Percentiles rank a stretch among this genome's conserved stretches.
Evolutionary conservation across 2,329 filamentous ascomycete genomes (phyloP).

Genomic region (Clonostachys rhizophaga): DNA sequence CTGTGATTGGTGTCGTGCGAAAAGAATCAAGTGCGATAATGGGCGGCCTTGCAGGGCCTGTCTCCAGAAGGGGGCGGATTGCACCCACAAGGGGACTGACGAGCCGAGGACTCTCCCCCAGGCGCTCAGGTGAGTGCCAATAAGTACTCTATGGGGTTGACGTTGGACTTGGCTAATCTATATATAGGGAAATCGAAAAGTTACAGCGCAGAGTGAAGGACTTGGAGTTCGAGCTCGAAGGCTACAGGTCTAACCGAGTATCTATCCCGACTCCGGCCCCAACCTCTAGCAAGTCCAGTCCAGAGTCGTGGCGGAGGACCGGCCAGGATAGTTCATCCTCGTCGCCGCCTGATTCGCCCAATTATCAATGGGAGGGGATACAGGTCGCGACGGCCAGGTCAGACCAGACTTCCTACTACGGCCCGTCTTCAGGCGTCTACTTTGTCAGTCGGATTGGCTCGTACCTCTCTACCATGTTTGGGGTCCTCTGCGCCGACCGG

Average conservation of each 20-base stretch:
- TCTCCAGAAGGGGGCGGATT: constrained; percentile 7
- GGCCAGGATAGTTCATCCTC: too few species aligned
- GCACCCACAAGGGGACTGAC: constrained; percentile 5
- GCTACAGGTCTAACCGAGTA: constrained; percentile 2
- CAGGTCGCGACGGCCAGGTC: constrained; percentile 25
- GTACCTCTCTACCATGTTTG: constrained; percentile 23
- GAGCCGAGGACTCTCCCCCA: constrained; percentile 4
- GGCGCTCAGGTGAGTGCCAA: constrained; percentile 7
- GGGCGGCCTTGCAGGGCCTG: constrained; percentile 16
- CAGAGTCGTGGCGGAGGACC: neutral
- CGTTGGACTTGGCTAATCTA: neutral
- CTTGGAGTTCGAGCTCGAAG: constrained; percentile 14
- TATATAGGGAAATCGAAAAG: constrained; percentile 22
- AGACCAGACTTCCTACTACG: constrained; percentile 32
- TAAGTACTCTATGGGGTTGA: neutral
- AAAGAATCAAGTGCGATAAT: constrained; percentile 18
- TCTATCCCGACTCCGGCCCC: constrained; percentile 4
- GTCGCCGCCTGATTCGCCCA: neutral
- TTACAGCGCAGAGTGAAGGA: constrained; percentile 21
- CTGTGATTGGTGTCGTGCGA: constrained; percentile 21
- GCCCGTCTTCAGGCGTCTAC: constrained; percentile 36
- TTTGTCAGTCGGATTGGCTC: constrained; percentile 34
- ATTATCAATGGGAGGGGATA: constrained; percentile 20
- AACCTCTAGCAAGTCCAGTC: constrained; percentile 1
- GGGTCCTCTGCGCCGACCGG: constrained; percentile 13